Evolutionary conservation across 202 grass and related monocot species (phyloP).

Genomic region (Eragrostis tef): DNA sequence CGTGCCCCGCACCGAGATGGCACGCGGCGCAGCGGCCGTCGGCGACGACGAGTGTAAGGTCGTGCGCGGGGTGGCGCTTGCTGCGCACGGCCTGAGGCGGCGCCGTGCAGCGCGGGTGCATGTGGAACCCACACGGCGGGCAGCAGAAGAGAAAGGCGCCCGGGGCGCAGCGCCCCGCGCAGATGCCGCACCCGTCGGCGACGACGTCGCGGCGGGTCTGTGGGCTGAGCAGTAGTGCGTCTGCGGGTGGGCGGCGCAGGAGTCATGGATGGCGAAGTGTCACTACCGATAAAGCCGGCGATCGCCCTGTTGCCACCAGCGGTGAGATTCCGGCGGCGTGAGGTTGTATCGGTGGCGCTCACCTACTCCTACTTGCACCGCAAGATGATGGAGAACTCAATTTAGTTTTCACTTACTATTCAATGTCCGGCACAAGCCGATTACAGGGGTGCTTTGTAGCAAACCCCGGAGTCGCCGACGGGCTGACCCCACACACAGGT

Average conservation of each 20-base stretch:
- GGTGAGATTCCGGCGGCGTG: too few relatives aligned
- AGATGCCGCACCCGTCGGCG: neutral
- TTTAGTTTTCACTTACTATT: too few relatives aligned
- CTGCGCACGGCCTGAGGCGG: slow-evolving; percentile 24
- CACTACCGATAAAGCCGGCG: too few relatives aligned
- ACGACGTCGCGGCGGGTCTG: neutral
- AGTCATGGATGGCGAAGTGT: slow-evolving; percentile 3
- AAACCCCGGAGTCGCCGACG: too few relatives aligned
- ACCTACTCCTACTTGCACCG: too few relatives aligned
- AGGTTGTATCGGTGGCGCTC: too few relatives aligned
- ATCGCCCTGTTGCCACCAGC: too few relatives aligned
- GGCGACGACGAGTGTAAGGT: slow-evolving; percentile 28
- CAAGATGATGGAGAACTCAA: too few relatives aligned
- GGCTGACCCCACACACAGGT: too few relatives aligned
- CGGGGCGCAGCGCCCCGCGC: neutral
- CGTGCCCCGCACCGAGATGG: neutral
- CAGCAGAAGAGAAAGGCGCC: slow-evolving; percentile 35
- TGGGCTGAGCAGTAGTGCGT: neutral
- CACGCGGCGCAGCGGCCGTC: slow-evolving; percentile 20
- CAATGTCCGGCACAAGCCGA: too few relatives aligned
- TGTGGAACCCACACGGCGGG: slow-evolving; percentile 23
- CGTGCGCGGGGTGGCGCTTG: neutral
- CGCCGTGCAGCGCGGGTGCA: slow-evolving; percentile 12
- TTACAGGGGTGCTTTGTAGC: too few relatives aligned
- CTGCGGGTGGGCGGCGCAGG: slow-evolving; percentile 17